Percentiles rank a stretch among this genome's conserved stretches.
Evolutionary conservation across 257 asterid species (phyloP).

Genomic region (Capsicum baccatum): DNA sequence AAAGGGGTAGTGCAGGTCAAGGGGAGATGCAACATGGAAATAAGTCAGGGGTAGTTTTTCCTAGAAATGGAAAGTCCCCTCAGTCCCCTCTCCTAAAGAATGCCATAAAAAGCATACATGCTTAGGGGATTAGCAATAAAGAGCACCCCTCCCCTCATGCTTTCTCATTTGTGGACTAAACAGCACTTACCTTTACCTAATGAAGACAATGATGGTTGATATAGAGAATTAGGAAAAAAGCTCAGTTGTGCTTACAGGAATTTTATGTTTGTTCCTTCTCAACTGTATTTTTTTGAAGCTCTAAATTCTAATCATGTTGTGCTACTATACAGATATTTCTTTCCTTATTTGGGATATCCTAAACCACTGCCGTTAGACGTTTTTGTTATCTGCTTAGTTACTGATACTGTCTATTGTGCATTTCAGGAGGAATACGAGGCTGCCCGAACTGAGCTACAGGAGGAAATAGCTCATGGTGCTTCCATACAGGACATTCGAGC

Average conservation of each 20-base stretch:
- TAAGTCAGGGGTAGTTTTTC: not conserved
- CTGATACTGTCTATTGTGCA: not conserved
- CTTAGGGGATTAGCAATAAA: not conserved
- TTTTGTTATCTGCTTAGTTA: slow-evolving; percentile 1
- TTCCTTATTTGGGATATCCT: slow-evolving; percentile 1
- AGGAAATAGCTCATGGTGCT: slow-evolving; percentile 79
- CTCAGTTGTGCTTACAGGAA: not conserved
- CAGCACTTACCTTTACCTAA: not conserved
- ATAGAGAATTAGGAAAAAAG: not conserved
- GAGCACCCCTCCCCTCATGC: not conserved
- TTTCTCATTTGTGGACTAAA: not conserved
- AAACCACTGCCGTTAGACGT: not conserved
- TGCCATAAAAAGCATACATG: not conserved
- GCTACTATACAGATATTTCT: slow-evolving; percentile 5
- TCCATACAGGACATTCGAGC: slow-evolving; percentile 73
- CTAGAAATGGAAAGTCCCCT: not conserved
- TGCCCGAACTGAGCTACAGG: slow-evolving; percentile 83
- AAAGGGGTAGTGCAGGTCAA: not conserved
- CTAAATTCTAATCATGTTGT: not conserved
- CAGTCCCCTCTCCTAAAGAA: not conserved
- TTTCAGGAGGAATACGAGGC: slow-evolving; percentile 91
- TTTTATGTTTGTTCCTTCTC: not conserved
- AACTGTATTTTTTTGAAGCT: slow-evolving; percentile 20
- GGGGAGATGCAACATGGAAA: not conserved
- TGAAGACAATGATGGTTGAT: slow-evolving; percentile 6